A percentile compares a stretch with the other conserved stretches of the same genome.
These are phyloP conservation scores for Nicotiana rustica DNA, from an alignment of 305 asterid species.

Conservation along the genomic window DNA sequence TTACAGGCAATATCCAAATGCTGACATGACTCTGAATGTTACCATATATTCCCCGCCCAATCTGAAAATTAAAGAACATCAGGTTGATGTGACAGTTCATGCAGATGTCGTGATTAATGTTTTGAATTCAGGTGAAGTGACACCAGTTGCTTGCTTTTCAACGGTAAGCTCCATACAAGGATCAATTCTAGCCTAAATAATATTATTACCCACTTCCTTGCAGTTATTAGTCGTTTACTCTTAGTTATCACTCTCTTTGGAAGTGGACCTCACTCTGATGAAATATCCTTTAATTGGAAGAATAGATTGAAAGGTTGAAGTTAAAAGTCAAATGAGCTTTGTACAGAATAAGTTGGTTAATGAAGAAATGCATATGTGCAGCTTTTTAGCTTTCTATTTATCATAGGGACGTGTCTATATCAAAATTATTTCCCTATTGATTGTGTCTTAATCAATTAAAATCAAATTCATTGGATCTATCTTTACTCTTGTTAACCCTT, in stretches of 20 bases:
- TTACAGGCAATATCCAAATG: slow-evolving; percentile 83
- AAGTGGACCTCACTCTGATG: slow-evolving; percentile 8
- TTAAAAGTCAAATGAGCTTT: not conserved
- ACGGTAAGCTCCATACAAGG: slow-evolving; percentile 58
- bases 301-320: not conserved
- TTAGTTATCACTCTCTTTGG: not conserved
- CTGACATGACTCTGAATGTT: slow-evolving; percentile 73
- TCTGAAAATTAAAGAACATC: slow-evolving; percentile 56
- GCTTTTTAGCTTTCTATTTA: slow-evolving; percentile 1
- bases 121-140: slow-evolving; percentile 58
- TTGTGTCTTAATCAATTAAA: not conserved
- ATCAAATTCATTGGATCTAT: not conserved
- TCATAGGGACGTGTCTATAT: slow-evolving; percentile 1
- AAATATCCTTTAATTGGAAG: not conserved
- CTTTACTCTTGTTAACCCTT: not conserved
- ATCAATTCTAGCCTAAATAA: not conserved
- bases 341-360: not conserved
- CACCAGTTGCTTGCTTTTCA: slow-evolving; percentile 82
- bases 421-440: not conserved
- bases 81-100: slow-evolving; percentile 58
- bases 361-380: not conserved
- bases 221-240: not conserved
- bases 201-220: slow-evolving; percentile 10
- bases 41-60: slow-evolving; percentile 68
- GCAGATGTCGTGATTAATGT: slow-evolving; percentile 72